Evolutionary conservation across 1,284 basidiomycete species (phyloP).

Genomic region (Ustilago tritici): DNA sequence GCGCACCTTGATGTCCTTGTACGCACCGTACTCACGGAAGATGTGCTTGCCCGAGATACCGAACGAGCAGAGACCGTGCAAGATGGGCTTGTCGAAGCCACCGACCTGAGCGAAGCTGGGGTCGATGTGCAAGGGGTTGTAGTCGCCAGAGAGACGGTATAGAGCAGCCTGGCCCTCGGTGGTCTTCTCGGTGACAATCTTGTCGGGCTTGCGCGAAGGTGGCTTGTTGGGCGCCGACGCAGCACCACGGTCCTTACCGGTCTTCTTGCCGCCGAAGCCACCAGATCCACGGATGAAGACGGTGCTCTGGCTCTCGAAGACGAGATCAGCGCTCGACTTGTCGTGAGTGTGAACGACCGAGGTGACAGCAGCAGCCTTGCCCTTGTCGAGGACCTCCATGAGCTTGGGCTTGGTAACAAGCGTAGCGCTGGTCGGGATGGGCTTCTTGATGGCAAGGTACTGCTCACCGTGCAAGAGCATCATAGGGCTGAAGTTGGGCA

Average conservation of each 20-base stretch:
- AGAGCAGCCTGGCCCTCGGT: constrained; percentile 76
- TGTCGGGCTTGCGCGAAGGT: constrained; percentile 72
- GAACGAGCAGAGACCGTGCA: constrained; percentile 86
- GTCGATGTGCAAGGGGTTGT: constrained; percentile 92
- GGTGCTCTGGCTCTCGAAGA: constrained; percentile 94
- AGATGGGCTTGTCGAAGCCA: constrained; percentile 87
- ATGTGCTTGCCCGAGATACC: constrained; percentile 96
- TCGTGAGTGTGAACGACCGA: constrained; percentile 52
- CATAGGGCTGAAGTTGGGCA: constrained; percentile 93
- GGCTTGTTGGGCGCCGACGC: constrained; percentile 86
- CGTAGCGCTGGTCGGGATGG: constrained; percentile 88
- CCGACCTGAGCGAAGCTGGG: constrained; percentile 93
- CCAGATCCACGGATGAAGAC: constrained; percentile 93
- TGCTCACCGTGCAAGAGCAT: constrained; percentile 99
- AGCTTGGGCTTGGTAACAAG: constrained; percentile 80
- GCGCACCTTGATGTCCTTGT: constrained; percentile 94
- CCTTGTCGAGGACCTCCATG: constrained; percentile 73
- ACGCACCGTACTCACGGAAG: constrained; percentile 84
- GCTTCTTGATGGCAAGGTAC: constrained; percentile 86
- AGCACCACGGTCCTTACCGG: constrained; percentile 86
- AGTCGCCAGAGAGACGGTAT: constrained; percentile 73
- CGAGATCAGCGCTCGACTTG: constrained; percentile 77
- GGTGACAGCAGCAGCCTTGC: constrained; percentile 63
- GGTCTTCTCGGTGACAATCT: constrained; percentile 66
- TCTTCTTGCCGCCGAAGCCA: constrained; percentile 92